phyloP scores from a whole-genome alignment of 495 filamentous ascomycete genomes.

The Xylaria sp. region DNA sequence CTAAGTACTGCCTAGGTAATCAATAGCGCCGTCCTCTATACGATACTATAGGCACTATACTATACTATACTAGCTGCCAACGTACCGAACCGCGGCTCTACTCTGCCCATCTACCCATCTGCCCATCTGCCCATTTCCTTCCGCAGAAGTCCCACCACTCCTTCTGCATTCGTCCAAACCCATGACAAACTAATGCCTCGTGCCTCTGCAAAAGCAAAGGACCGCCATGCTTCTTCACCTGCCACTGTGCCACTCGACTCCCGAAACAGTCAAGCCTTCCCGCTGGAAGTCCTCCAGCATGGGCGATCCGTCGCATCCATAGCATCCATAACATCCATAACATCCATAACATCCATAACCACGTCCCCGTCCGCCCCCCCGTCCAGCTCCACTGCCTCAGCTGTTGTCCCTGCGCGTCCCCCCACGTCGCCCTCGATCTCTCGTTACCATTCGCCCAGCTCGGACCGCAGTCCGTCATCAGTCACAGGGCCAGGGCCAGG shows the following conservation, averaged over 20 bases:
- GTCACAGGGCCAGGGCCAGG: too few species aligned
- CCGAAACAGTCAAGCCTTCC: conserved; percentile 20
- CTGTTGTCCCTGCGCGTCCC: conserved; percentile 19
- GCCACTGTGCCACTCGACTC: conserved; percentile 16
- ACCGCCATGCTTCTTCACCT: conserved; percentile 8
- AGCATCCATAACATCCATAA: too few species aligned
- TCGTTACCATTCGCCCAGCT: conserved; percentile 22
- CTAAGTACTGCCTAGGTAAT: too few species aligned
- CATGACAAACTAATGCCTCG: conserved; percentile 28
- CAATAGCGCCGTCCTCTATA: conserved; percentile 13
- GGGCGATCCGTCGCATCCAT: conserved; percentile 1
- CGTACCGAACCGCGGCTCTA: neutral
- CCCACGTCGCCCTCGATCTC: conserved; percentile 13
- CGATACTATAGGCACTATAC: too few species aligned
- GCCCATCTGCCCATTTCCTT: too few species aligned
- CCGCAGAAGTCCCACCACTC: conserved; percentile 5
- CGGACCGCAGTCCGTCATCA: conserved; percentile 7
- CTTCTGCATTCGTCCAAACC: neutral
- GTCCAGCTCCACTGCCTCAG: conserved; percentile 24
- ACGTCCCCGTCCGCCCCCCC: conserved; percentile 12
- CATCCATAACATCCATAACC: too few species aligned
- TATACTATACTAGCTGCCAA: neutral
- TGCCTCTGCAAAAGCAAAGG: conserved; percentile 18
- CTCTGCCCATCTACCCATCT: too few species aligned
- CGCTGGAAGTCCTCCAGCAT: conserved; percentile 17